Evolutionary conservation across 169 alveolate species (phyloP), one percentile per base, ranked within the genome.

Genomic region (Amoebophrya sp.): DNA sequence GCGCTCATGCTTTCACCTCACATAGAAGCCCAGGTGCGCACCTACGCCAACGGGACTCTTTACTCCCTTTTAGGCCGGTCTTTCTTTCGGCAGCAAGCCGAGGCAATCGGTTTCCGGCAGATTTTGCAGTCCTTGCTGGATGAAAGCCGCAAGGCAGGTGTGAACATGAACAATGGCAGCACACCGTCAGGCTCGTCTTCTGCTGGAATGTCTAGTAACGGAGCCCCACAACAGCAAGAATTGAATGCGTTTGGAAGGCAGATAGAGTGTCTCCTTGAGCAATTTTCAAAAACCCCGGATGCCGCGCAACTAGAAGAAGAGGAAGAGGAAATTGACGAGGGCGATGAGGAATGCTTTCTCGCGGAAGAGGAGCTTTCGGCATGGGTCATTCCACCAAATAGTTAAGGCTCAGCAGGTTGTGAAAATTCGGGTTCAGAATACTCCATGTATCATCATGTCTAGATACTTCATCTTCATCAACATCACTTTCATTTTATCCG

Each of bases 291-390:
- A 36, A 12, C 33, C 83, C 10, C 83, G 36, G 83, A 65, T 26
- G 83, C 83, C 38, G 83, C 83, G 39, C 3, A 1, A 65, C 33
- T 65, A 65, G 83, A 65, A 26, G 83, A 65, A 18, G 83, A 65
- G 26, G 83, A 65, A 26, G 83, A 65, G n/a, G 83, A 65, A 18
- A 65, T 65, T 26, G 83, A 65, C 83, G 83, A 65, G 83, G 83
- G 83, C 2, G 83, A 65, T 18, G 83, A 65, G 33, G 83, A 65
- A 36, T 65, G 83, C 83, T 65, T 65, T 26, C 83, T 65, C 33
- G 83, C 83, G 10, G 83, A 65, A 36, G 83, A 65, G 26, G 83
- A 65, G 83, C 83, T 65, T 36, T 65, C 83, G 2, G 83, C 83
- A 10, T 65, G 83, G 83, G 83, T 65, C 38, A 65, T 65, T 65